These are phyloP conservation scores for Aegilops speltoides DNA, from an alignment of 176 grass and related monocot species.

Conservation along the genomic window DNA sequence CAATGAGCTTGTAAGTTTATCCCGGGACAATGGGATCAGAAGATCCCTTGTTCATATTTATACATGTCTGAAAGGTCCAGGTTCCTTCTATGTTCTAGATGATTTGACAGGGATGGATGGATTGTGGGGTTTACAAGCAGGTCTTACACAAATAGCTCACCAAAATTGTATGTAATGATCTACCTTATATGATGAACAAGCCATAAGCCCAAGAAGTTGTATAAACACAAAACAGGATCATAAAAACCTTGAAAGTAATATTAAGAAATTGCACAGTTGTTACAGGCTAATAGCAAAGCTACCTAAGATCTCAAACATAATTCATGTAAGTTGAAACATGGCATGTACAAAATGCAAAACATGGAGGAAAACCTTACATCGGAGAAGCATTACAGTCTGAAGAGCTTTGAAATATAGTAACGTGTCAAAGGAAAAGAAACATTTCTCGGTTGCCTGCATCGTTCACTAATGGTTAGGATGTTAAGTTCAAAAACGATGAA, in stretches of 20 bases:
- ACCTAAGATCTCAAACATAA: constrained; percentile 28
- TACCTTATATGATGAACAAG: constrained; percentile 26
- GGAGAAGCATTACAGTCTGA: constrained; percentile 81
- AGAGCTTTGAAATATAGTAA: constrained; percentile 72
- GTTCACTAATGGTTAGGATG: constrained; percentile 30
- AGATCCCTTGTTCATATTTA: not conserved
- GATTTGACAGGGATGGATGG: constrained; percentile 12
- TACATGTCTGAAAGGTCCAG: constrained; percentile 9
- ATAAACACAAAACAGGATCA: constrained; percentile 2
- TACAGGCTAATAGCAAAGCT: constrained; percentile 11
- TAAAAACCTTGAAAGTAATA: constrained; percentile 19
- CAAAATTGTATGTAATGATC: not conserved
- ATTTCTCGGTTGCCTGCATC: constrained; percentile 47
- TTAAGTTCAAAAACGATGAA: constrained; percentile 17
- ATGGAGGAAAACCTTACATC: constrained; percentile 48
- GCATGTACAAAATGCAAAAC: constrained; percentile 21
- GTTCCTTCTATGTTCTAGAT: not conserved
- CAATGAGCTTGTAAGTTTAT: constrained; percentile 12
- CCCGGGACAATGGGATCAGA: not conserved
- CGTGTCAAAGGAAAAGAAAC: constrained; percentile 45
- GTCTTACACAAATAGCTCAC: not conserved
- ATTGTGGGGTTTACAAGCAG: constrained; percentile 12
- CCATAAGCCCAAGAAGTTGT: constrained; percentile 11
- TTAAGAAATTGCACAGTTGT: constrained; percentile 2
- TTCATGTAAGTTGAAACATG: constrained; percentile 3